Base-by-base conservation (phyloP, 257 asterid species). In the Ophiorrhiza pumila region DNA sequence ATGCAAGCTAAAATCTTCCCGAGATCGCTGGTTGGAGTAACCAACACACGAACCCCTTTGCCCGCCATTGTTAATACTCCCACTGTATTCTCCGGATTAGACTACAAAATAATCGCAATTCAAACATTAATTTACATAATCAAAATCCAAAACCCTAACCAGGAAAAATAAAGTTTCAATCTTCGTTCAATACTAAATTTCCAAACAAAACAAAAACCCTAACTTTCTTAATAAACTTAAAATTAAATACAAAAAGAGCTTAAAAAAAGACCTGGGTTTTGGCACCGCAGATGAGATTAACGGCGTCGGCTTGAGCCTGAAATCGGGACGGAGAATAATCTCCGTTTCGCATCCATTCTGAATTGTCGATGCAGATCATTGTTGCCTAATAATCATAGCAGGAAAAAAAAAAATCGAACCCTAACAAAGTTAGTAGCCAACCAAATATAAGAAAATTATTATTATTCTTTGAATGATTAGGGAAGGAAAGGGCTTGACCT, bases 271-370 rank as follows among this genome's bases (percentile, higher is more conserved):
- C 98, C 78, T 92, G 98, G 58, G 98, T 95, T 85, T 95, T 95
- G 68, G 98, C 96, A 71, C 99, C 99, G 74, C 99, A 95, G n/a
- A 95, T 95, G 74, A 92, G 90, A 87, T 87, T 92, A 68, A 95
- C 92, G 31, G 98, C 98, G 64, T 95, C 98, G 6, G 95, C 84
- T 84, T 92, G 96, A 60, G 98, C 98, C 76, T 90, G 96, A 80
- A 87, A 87, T 18, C 98, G 85, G 77, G 73, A 89, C 46, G 96
- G 98, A 32, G 96, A 80, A 82, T 95, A 95, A 84, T 95, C 99
- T 0, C 98, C 98, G 77, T 92, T 95, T 58, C 98, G 87, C 99
- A 92, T 92, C 98, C 98, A 95, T 75, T 95, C 98, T 47, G 99
- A 95, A 77, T 95, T 87, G 83, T 95, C 99, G 82, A 95, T 83